Evolutionary conservation across 1,284 basidiomycete genomes (phyloP).

Genomic region (Hypsizygus ulmarius): DNA sequence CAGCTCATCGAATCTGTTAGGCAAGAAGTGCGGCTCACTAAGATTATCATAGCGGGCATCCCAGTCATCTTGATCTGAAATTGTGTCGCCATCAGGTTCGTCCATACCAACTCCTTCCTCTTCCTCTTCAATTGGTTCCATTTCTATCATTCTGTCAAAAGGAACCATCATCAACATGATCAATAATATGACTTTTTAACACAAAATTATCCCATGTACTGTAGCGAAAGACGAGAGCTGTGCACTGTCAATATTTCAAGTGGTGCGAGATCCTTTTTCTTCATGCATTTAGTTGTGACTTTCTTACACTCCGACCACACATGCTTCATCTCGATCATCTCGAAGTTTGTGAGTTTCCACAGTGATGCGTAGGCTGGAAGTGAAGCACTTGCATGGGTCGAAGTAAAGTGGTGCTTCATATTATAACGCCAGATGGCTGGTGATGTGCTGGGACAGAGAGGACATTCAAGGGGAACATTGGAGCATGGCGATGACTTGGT

Average conservation of each 20-base stretch:
- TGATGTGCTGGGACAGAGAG: conserved; percentile 20
- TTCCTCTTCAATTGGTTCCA: no score
- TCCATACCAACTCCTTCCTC: no score
- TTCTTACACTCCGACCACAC: conserved; percentile 16
- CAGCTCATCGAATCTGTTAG: no score
- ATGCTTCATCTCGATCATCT: conserved; percentile 17
- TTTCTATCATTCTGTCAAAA: no score
- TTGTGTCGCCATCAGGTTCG: no score
- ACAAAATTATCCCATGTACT: no score
- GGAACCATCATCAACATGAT: no score
- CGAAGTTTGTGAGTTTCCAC: conserved; percentile 15
- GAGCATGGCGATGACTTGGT: conserved; percentile 22
- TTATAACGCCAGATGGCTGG: conserved; percentile 31
- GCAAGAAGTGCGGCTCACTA: no score
- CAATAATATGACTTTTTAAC: no score
- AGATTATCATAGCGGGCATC: no score
- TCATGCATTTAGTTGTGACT: neutral
- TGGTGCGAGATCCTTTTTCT: neutral
- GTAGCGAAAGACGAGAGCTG: neutral
- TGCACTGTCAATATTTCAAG: neutral
- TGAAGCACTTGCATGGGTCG: conserved; percentile 13
- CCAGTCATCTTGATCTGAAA: no score
- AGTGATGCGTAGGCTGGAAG: conserved; percentile 12
- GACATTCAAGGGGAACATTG: conserved; percentile 29
- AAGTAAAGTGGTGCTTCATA: conserved; percentile 22